Conservation (phyloP, 306 rosid genomes). For the Rubus parviflorus region DNA sequence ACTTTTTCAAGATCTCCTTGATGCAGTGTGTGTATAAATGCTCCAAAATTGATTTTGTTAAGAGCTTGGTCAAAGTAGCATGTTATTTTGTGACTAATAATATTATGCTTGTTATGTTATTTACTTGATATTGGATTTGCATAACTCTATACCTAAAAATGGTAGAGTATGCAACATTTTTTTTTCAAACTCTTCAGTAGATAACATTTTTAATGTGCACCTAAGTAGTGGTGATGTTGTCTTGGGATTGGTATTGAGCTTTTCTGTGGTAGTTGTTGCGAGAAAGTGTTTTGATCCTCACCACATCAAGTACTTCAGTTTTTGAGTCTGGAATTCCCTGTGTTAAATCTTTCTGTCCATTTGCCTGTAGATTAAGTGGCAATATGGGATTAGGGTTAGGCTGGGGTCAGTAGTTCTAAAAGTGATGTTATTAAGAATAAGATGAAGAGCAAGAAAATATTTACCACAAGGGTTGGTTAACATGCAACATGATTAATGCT, state of each 20-base stretch:
- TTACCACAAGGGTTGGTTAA: not conserved
- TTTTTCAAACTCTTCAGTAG: not conserved
- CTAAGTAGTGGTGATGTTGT: not conserved
- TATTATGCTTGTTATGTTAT: not conserved
- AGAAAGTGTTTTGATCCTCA: not conserved
- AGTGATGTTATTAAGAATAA: not conserved
- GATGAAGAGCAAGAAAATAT: not conserved
- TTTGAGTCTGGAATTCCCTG: not conserved
- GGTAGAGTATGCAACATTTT: not conserved
- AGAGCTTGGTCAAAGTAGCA: not conserved
- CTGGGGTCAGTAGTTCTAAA: not conserved
- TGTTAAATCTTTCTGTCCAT: not conserved
- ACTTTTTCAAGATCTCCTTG: constrained; percentile 1
- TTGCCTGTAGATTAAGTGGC: not conserved
- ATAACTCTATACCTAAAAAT: not conserved
- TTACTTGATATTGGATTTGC: not conserved
- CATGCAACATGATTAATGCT: not conserved
- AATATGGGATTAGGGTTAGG: constrained; percentile 2
- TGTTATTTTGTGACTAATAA: not conserved
- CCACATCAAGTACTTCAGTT: not conserved
- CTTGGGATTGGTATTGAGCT: not conserved
- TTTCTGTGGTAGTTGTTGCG: not conserved
- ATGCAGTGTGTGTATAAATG: not conserved
- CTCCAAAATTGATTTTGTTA: constrained; percentile 7
- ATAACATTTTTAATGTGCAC: not conserved